phyloP scores from a whole-genome alignment of 169 alveolate species.

The Eimeria acervulina region DNA sequence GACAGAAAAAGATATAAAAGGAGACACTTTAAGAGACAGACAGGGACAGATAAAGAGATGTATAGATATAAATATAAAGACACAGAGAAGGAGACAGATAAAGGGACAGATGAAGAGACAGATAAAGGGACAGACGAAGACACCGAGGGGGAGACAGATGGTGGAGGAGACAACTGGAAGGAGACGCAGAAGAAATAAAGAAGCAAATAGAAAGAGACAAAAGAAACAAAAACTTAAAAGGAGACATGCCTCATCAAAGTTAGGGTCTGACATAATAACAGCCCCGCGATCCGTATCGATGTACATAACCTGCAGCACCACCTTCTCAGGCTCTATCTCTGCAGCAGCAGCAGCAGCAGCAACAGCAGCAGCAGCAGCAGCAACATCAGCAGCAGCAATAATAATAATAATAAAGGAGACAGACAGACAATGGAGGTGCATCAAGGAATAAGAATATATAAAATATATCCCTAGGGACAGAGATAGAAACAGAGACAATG shows the following conservation, averaged over 20 bases:
- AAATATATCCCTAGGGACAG: too few relatives aligned
- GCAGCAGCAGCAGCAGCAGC: constrained; percentile 45
- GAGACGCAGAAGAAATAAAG: too few relatives aligned
- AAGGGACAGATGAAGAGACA: too few relatives aligned
- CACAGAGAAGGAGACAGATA: not conserved
- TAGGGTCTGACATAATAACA: constrained; percentile 43
- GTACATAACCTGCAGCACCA: constrained; percentile 64
- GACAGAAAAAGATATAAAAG: not conserved
- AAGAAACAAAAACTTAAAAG: not conserved
- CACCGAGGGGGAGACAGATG: not conserved
- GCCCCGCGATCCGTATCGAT: constrained; percentile 13
- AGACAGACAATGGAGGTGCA: too few relatives aligned
- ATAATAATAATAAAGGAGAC: too few relatives aligned
- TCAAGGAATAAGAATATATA: too few relatives aligned
- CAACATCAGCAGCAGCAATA: not conserved
- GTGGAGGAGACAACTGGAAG: not conserved
- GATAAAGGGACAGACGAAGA: too few relatives aligned
- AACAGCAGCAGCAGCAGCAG: constrained; percentile 3
- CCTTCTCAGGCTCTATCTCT: constrained; percentile 77
- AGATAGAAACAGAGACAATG: too few relatives aligned
- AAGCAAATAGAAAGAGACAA: too few relatives aligned
- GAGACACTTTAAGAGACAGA: not conserved
- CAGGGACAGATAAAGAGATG: not conserved
- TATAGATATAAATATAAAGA: not conserved
- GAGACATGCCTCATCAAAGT: constrained; percentile 53